A percentile compares a stretch with the other conserved stretches of the same genome.
Conservation (phyloP, 805 yeast genomes). For the Yueomyces sp. region DNA sequence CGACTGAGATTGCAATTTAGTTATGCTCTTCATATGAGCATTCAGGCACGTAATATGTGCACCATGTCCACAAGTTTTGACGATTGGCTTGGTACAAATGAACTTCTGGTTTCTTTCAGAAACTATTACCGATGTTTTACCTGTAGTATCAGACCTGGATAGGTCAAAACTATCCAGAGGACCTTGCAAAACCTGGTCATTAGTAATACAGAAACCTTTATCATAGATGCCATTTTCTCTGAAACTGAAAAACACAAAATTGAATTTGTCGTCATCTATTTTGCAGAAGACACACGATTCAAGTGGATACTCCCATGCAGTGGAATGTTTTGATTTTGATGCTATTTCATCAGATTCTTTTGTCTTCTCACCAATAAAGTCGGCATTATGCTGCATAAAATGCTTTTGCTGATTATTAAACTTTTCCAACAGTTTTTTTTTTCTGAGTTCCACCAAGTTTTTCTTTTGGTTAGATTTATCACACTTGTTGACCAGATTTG, state of each 20-base stretch:
- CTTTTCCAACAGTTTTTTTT: constrained; percentile 59
- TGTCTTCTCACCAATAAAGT: constrained; percentile 25
- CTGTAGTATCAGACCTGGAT: not conserved
- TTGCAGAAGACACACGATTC: constrained; percentile 23
- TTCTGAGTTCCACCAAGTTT: constrained; percentile 54
- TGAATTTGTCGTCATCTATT: constrained; percentile 15
- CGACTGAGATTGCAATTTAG: constrained; percentile 50
- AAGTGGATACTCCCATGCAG: constrained; percentile 13
- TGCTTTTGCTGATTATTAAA: constrained; percentile 66
- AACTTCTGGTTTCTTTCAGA: constrained; percentile 28
- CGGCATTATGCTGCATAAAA: constrained; percentile 38
- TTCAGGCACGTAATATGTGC: constrained; percentile 74
- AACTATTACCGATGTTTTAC: too few relatives aligned
- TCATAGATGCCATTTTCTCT: constrained; percentile 18
- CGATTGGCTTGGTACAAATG: constrained; percentile 19
- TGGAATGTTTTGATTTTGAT: constrained; percentile 3
- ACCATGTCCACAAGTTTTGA: constrained; percentile 79
- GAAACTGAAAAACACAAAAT: constrained; percentile 19
- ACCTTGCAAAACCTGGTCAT: constrained; percentile 9
- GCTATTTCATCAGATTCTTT: constrained; percentile 7
- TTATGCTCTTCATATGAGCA: constrained; percentile 44
- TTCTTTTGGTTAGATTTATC: constrained; percentile 48
- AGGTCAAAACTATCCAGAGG: not conserved
- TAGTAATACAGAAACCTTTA: constrained; percentile 7
- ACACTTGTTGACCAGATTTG: constrained; percentile 15